phyloP scores from a whole-genome alignment of 768 basidiomycete species.

The Boletus pseudo-olivaceus region DNA sequence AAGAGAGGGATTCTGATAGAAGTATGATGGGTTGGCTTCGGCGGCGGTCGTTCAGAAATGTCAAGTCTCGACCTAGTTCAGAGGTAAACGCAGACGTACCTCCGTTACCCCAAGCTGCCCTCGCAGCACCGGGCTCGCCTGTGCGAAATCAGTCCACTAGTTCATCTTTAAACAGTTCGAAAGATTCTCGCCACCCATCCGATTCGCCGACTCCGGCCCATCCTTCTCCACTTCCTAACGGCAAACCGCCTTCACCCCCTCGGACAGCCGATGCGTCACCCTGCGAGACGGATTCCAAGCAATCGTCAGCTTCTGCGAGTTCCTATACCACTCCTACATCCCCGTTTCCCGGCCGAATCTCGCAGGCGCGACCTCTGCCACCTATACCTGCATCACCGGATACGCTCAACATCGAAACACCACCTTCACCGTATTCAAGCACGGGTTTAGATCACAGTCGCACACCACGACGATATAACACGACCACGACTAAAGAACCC shows the following conservation, averaged over 20 bases:
- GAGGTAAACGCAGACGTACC: slow-evolving; percentile 17
- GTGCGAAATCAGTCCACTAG: slow-evolving; percentile 19
- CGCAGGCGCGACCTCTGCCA: slow-evolving; percentile 18
- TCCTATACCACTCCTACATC: slow-evolving; percentile 8
- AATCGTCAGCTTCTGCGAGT: slow-evolving; percentile 19
- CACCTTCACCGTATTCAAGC: slow-evolving; percentile 18
- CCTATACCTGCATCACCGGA: slow-evolving; percentile 32
- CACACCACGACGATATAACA: slow-evolving; percentile 10
- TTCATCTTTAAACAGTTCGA: slow-evolving; percentile 25
- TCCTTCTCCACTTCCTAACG: slow-evolving; percentile 10
- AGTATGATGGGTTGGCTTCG: slow-evolving; percentile 35
- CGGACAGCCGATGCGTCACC: not conserved
- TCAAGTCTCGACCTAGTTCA: slow-evolving; percentile 22
- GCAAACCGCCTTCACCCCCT: slow-evolving; percentile 9
- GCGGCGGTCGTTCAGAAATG: slow-evolving; percentile 20
- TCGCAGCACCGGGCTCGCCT: slow-evolving; percentile 15
- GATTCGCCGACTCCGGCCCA: slow-evolving; percentile 17
- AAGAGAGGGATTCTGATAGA: slow-evolving; percentile 40
- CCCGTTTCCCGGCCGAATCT: slow-evolving; percentile 8
- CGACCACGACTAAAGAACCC: slow-evolving; percentile 1
- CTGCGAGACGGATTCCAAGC: slow-evolving; percentile 20
- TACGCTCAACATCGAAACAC: slow-evolving; percentile 11
- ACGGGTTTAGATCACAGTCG: slow-evolving; percentile 17
- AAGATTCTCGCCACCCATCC: slow-evolving; percentile 18
- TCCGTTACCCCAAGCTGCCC: slow-evolving; percentile 11